Conservation (phyloP, 768 basidiomycete species). For the Arthromyces matolae region DNA sequence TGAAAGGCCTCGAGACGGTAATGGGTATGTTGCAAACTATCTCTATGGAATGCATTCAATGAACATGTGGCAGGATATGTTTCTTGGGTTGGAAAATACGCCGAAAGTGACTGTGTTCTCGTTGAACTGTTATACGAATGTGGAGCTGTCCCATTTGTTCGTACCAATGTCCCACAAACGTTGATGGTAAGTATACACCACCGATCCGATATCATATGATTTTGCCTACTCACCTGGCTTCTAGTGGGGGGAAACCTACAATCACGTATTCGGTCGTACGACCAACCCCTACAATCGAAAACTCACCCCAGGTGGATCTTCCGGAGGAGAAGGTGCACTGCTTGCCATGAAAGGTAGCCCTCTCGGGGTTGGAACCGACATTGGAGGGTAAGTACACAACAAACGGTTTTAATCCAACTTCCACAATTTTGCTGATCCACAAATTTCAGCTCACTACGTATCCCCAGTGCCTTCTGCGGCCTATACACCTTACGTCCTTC, state of each 20-base stretch:
- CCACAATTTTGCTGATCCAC: background rate
- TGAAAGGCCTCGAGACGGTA: conserved; percentile 66
- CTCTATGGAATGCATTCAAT: too few relatives aligned
- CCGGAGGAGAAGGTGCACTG: conserved; percentile 83
- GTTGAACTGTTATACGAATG: conserved; percentile 61
- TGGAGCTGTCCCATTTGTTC: conserved; percentile 71
- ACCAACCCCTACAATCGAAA: conserved; percentile 70
- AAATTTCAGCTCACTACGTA: conserved; percentile 68
- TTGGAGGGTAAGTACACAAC: conserved; percentile 55
- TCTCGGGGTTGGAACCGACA: conserved; percentile 68
- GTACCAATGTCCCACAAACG: conserved; percentile 77
- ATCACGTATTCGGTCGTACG: conserved; percentile 77
- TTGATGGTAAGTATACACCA: conserved; percentile 61
- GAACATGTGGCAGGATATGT: conserved; percentile 53
- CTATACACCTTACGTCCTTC: conserved; percentile 71
- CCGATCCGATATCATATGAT: background rate
- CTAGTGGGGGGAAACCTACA: conserved; percentile 77
- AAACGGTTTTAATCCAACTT: background rate
- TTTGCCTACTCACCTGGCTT: background rate
- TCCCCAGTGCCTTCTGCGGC: conserved; percentile 65
- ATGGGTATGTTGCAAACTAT: conserved; percentile 44
- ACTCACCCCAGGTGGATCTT: conserved; percentile 75
- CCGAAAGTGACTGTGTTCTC: conserved; percentile 56
- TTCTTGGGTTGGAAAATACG: conserved; percentile 62
- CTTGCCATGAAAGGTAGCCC: conserved; percentile 44